Evolutionary conservation across 441 rosid genomes (phyloP).

Genomic region (Aleurites moluccanus): DNA sequence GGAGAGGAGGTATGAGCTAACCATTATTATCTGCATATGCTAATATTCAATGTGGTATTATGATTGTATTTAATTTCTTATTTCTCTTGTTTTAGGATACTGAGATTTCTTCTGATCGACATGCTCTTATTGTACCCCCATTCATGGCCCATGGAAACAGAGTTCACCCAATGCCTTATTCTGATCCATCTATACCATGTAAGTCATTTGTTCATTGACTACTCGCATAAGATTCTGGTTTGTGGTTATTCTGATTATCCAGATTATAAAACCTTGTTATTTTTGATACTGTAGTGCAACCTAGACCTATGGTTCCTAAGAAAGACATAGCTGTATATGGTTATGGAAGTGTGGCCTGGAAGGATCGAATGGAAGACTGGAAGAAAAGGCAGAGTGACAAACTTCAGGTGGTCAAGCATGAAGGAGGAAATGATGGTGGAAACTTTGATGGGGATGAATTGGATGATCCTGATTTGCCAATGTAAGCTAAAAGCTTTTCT

Average conservation of each 20-base stretch:
- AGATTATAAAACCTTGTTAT: neutral
- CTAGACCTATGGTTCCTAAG: conserved; percentile 90
- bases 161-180: conserved; percentile 54
- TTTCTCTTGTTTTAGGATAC: conserved; percentile 41
- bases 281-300: conserved; percentile 54
- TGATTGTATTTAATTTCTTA: neutral
- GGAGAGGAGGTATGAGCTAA: conserved; percentile 48
- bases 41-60: neutral
- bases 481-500: conserved; percentile 39
- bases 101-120: conserved; percentile 60
- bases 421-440: conserved; percentile 50
- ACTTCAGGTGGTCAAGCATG: conserved; percentile 79
- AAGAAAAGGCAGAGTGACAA: conserved; percentile 84
- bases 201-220: conserved; percentile 22
- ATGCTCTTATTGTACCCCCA: conserved; percentile 71
- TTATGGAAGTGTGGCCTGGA: conserved; percentile 97
- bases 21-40: neutral
- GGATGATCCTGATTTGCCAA: conserved; percentile 83
- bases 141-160: conserved; percentile 42
- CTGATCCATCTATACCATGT: conserved; percentile 64
- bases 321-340: conserved; percentile 91
- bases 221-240: neutral
- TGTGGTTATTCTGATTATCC: neutral
- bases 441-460: conserved; percentile 55
- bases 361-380: conserved; percentile 96